Conservation (phyloP, 2,329 filamentous ascomycete genomes). For the Penicillium sp. region DNA sequence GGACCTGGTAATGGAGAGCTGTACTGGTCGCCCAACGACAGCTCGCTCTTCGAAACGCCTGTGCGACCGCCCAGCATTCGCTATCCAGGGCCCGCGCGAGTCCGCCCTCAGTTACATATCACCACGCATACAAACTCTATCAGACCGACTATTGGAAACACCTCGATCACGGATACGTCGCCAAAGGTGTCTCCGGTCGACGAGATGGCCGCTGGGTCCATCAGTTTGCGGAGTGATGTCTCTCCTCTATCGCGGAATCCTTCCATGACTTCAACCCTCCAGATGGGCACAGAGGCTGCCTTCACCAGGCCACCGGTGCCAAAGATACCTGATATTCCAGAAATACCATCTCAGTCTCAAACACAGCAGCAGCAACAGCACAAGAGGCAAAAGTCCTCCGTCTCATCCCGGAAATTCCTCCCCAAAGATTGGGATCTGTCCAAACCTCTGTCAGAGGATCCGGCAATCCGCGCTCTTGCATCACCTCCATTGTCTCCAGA, state of each 20-base stretch:
- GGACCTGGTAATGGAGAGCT: slow-evolving; percentile 23
- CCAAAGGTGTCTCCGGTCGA: slow-evolving; percentile 10
- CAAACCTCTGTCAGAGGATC: slow-evolving; percentile 31
- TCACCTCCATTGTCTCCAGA: slow-evolving; percentile 11
- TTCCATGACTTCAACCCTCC: slow-evolving; percentile 24
- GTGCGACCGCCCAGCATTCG: slow-evolving; percentile 28
- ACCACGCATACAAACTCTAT: slow-evolving; percentile 26
- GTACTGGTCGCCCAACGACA: slow-evolving; percentile 21
- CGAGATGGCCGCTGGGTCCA: not conserved
- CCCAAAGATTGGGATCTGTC: slow-evolving; percentile 28
- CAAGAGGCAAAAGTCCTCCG: slow-evolving; percentile 30
- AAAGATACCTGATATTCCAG: slow-evolving; percentile 20
- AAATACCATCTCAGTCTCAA: slow-evolving; percentile 13
- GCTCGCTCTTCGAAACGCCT: slow-evolving; percentile 23
- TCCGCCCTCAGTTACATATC: slow-evolving; percentile 28
- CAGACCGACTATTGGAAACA: slow-evolving; percentile 21
- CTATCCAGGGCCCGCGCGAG: slow-evolving; percentile 27
- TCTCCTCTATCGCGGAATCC: slow-evolving; percentile 27
- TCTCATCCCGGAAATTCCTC: slow-evolving; percentile 30
- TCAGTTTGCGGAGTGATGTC: slow-evolving; percentile 19
- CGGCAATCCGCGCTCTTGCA: slow-evolving; percentile 33
- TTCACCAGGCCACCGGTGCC: slow-evolving; percentile 15
- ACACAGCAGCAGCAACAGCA: slow-evolving; percentile 16
- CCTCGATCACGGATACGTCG: slow-evolving; percentile 10
- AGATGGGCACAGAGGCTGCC: slow-evolving; percentile 13